Evolutionary conservation across 2,329 filamentous ascomycete genomes (phyloP).

Genomic region (Aspergillus intermedius): DNA sequence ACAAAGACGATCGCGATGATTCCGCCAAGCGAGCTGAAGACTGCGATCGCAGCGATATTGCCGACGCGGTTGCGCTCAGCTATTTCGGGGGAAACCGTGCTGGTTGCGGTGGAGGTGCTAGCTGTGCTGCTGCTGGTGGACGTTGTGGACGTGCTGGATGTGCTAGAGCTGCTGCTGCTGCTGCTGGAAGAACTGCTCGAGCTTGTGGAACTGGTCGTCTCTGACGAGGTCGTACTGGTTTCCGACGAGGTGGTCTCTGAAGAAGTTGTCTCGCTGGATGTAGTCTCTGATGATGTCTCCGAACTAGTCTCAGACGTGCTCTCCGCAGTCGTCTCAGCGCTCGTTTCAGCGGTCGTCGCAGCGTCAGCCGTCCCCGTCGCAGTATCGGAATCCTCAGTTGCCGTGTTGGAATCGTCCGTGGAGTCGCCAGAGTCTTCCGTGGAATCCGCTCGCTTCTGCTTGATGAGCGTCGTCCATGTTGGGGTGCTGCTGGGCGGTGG

Average conservation of each 20-base stretch:
- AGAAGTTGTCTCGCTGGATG: neutral
- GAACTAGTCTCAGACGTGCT: neutral
- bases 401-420: neutral
- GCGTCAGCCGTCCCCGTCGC: neutral
- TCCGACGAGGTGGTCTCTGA: neutral
- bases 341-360: neutral
- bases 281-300: neutral
- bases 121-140: neutral
- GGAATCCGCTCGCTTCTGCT: neutral
- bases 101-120: neutral
- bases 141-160: neutral
- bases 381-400: neutral
- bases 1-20: neutral
- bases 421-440: neutral
- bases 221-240: neutral
- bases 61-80: neutral
- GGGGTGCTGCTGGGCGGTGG: neutral
- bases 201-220: neutral
- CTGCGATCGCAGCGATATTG: neutral
- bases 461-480: neutral
- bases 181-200: neutral
- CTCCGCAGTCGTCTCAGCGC: neutral
- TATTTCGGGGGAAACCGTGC: neutral
- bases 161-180: neutral
- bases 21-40: neutral